A percentile compares a stretch with the other conserved stretches of the same genome.
Conservation (phyloP, 768 basidiomycete species). For the Trametes elegans region DNA sequence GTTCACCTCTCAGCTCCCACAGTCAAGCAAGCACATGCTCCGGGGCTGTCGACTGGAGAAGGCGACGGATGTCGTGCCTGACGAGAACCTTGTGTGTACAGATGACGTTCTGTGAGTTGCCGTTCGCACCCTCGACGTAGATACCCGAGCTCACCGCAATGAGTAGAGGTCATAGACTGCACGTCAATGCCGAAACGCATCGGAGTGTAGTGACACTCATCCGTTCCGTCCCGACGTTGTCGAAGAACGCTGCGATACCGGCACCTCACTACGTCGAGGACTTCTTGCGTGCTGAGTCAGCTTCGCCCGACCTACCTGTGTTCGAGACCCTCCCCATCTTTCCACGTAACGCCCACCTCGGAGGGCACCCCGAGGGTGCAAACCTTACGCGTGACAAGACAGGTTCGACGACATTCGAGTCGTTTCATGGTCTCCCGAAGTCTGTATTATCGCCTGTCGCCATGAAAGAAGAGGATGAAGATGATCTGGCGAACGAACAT, state of each 20-base stretch:
- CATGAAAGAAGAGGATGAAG: conserved; percentile 39
- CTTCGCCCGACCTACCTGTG: conserved; percentile 24
- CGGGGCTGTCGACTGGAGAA: background rate
- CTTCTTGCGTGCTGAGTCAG: conserved; percentile 34
- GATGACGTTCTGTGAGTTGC: conserved; percentile 42
- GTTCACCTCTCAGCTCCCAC: conserved; percentile 31
- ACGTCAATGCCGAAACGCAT: conserved; percentile 29
- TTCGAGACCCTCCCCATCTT: conserved; percentile 47
- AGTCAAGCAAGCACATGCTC: conserved; percentile 8
- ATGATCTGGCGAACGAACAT: conserved; percentile 45
- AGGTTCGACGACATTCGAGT: background rate
- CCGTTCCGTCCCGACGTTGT: conserved; percentile 22
- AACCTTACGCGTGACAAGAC: background rate
- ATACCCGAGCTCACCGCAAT: background rate
- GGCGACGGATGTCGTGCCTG: background rate
- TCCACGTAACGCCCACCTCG: conserved; percentile 33
- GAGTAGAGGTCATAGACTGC: conserved; percentile 33
- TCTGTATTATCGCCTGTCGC: conserved; percentile 27
- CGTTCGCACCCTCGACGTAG: background rate
- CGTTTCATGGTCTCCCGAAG: conserved; percentile 25
- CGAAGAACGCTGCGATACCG: background rate
- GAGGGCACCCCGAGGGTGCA: background rate
- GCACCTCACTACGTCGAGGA: conserved; percentile 16
- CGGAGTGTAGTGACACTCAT: conserved; percentile 29
- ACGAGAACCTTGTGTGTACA: conserved; percentile 18